These are phyloP conservation scores for Trypanosoma lewisi DNA, from an alignment of 208 protist species.

Conservation along the genomic window DNA sequence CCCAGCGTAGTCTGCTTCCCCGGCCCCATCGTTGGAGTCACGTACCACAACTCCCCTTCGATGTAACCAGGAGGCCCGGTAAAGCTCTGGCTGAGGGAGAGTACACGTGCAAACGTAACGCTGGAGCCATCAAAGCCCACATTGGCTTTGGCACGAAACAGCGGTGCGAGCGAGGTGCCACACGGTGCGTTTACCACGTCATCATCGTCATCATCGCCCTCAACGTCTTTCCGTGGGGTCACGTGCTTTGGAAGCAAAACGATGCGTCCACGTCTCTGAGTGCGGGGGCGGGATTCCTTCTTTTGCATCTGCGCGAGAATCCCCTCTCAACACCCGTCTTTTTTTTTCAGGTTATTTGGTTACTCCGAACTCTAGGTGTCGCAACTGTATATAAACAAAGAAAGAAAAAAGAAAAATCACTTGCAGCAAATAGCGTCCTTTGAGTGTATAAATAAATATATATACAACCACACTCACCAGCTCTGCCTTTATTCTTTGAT, in stretches of 20 bases:
- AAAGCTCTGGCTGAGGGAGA: neutral
- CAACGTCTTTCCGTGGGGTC: neutral
- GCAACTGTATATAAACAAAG: too few species aligned
- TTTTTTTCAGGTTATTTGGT: too few species aligned
- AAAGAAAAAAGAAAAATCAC: too few species aligned
- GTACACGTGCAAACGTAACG: neutral
- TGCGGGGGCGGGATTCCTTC: too few species aligned
- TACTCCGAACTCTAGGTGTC: too few species aligned
- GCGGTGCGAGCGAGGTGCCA: neutral
- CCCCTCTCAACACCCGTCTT: too few species aligned
- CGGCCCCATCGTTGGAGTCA: conserved; percentile 34
- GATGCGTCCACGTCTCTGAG: too few species aligned
- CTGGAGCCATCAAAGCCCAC: neutral
- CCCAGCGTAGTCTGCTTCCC: conserved; percentile 19
- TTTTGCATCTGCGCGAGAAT: too few species aligned
- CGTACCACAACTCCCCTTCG: conserved; percentile 55
- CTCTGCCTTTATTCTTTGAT: too few species aligned
- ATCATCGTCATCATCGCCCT: neutral
- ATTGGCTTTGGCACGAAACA: neutral
- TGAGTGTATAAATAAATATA: too few species aligned
- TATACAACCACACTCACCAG: too few species aligned
- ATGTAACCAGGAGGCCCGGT: conserved; percentile 26
- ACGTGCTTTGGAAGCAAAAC: neutral
- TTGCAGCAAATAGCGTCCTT: too few species aligned
- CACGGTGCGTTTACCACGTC: neutral